These are phyloP conservation scores for Penicillium sp. DNA, from an alignment of 2,329 filamentous ascomycete species.

Conservation along the genomic window DNA sequence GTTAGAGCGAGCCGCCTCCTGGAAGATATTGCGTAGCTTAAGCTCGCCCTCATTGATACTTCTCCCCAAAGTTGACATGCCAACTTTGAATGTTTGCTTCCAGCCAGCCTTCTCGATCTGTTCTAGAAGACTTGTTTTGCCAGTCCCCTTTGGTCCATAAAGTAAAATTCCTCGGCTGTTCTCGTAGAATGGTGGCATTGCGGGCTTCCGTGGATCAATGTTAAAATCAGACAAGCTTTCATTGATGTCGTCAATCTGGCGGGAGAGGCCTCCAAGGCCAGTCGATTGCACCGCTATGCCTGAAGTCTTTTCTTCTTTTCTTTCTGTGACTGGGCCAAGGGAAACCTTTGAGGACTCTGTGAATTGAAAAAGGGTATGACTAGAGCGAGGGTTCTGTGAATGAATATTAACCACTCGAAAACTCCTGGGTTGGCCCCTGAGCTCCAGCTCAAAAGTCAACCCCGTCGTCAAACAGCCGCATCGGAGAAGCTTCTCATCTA, in stretches of 20 bases:
- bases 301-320: slow-evolving; percentile 12
- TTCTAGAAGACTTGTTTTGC: slow-evolving; percentile 74
- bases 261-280: slow-evolving; percentile 66
- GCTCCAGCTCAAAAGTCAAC: slow-evolving; percentile 65
- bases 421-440: slow-evolving; percentile 57
- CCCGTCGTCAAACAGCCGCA: slow-evolving; percentile 70
- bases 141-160: slow-evolving; percentile 79
- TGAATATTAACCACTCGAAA: slow-evolving; percentile 63
- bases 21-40: slow-evolving; percentile 66
- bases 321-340: slow-evolving; percentile 30
- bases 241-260: slow-evolving; percentile 67
- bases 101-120: slow-evolving; percentile 67
- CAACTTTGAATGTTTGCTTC: slow-evolving; percentile 62
- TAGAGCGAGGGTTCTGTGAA: slow-evolving; percentile 43
- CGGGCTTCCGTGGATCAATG: slow-evolving; percentile 25
- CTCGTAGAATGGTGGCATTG: slow-evolving; percentile 45
- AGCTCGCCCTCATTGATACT: slow-evolving; percentile 49
- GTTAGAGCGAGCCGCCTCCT: slow-evolving; percentile 65
- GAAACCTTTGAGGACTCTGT: slow-evolving; percentile 34
- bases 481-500: slow-evolving; percentile 48
- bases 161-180: slow-evolving; percentile 65
- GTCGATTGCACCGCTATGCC: slow-evolving; percentile 39
- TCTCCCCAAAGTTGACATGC: slow-evolving; percentile 34
- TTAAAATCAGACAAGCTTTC: slow-evolving; percentile 61
- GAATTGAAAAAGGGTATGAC: slow-evolving; percentile 39